Evolutionary conservation across 192 early-diverging fungal genomes (phyloP), one percentile per base, ranked within the genome.

Genomic region (Backusella liffmaniae): DNA sequence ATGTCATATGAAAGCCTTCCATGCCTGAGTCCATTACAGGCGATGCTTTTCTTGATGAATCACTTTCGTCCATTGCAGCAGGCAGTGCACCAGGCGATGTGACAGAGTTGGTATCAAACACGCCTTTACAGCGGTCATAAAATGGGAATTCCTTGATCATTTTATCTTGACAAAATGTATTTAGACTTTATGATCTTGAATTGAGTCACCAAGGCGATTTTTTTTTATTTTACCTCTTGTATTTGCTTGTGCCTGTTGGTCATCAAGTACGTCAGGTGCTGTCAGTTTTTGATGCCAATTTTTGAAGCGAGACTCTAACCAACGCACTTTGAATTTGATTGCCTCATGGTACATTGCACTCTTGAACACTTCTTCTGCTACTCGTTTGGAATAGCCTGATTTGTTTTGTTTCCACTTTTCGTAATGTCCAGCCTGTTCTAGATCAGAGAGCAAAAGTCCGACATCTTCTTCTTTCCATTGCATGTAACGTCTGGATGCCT

Each of bases 261-360:
- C 21, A 10, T 62, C n/a, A 35, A 56, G 9, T 12, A 34, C 32
- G n/a, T 59, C 44, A 35, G 34, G 53, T 10, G 39, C 67, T 51
- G 42, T 68, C 67, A 68, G 10, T 15, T 59, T 67, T 16, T 53
- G 30, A 76, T 76, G 15, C 67, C 65, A 70, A 23, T 18, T 32
- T 36, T 49, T 66, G 37, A 70, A 76, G 4, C 75, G 66, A 23
- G 75, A 70, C 37, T 76, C 75, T n/a, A 76, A 29, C 75, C 75
- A 76, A 68, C 75, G 66, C 30, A 76, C 75, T 70, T 76, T 76
- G 44, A 76, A 76, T 32, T 76, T 76, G 67, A 76, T 76, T 29
- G 75, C 75, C 49, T 76, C 75, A 59, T 76, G 75, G 26, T 76
- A 76, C 67, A 76, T 70, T 18, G 21, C 34, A 39, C 39, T 70